Conservation (phyloP, 2,329 filamentous ascomycete species). For the Paraphaeosphaeria minitans region DNA sequence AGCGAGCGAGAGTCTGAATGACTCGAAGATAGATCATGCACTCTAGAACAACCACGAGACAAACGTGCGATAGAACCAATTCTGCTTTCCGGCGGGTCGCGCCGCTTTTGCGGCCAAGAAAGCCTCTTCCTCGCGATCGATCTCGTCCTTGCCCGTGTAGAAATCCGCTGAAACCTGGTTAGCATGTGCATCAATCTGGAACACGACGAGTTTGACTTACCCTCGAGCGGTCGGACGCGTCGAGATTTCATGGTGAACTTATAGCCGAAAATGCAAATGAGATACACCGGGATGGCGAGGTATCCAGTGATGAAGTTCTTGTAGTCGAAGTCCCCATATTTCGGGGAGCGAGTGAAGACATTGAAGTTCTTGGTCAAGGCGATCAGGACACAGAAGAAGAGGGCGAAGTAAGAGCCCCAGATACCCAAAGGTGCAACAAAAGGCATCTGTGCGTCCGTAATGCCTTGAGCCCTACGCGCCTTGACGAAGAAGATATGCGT, state of each 20-base stretch:
- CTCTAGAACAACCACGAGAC: constrained; percentile 67
- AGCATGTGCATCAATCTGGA: constrained; percentile 56
- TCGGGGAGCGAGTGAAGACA: constrained; percentile 63
- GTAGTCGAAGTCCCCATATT: constrained; percentile 67
- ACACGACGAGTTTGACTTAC: constrained; percentile 18
- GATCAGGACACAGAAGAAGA: constrained; percentile 74
- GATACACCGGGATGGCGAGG: constrained; percentile 75
- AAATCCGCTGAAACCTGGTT: constrained; percentile 60
- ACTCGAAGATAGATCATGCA: not conserved
- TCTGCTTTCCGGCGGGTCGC: constrained; percentile 38
- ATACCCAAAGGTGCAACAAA: constrained; percentile 75
- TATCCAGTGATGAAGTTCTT: constrained; percentile 80
- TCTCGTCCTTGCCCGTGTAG: constrained; percentile 73
- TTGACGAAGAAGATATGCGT: constrained; percentile 56
- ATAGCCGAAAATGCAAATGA: constrained; percentile 67
- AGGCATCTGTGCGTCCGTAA: constrained; percentile 50
- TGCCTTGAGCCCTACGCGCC: constrained; percentile 52
- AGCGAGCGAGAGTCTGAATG: not conserved
- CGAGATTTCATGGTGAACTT: constrained; percentile 35
- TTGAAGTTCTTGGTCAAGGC: constrained; percentile 73
- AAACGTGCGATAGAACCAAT: constrained; percentile 64
- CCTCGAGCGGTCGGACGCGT: constrained; percentile 46
- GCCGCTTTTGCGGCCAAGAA: constrained; percentile 64
- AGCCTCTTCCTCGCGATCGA: constrained; percentile 73
- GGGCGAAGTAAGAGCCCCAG: constrained; percentile 68